Conservation (phyloP, 2,329 filamentous ascomycete genomes). For the Coniella lustricola region DNA sequence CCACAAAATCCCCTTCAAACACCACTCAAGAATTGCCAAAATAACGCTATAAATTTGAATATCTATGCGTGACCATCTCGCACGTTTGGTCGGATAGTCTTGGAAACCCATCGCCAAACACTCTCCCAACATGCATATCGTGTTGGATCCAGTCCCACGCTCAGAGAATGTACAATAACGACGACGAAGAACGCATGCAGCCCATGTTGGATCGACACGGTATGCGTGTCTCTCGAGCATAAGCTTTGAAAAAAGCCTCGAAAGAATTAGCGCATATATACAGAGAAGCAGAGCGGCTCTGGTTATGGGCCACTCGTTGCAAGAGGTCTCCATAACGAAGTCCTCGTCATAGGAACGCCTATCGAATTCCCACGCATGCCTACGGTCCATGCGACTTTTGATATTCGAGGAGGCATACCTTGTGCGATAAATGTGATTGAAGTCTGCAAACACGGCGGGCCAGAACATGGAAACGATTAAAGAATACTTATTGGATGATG, state of each 20-base stretch:
- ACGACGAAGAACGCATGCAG: not conserved
- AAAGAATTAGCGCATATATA: not conserved
- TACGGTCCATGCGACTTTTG: not conserved
- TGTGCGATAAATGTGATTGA: not conserved
- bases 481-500: not conserved
- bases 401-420: not conserved
- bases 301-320: not conserved
- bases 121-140: not conserved
- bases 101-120: not conserved
- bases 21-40: not conserved
- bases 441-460: not conserved
- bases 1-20: not conserved
- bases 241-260: not conserved
- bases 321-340: not conserved
- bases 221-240: not conserved
- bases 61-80: not conserved
- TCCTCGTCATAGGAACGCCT: not conserved
- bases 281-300: not conserved
- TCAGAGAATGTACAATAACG: not conserved
- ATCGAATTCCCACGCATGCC: not conserved
- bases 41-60: not conserved
- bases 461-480: not conserved
- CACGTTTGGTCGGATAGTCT: not conserved
- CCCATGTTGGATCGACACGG: not conserved
- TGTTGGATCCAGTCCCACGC: not conserved